phyloP scores from a whole-genome alignment of 345 rosid species.

The Eucalyptus rudis region DNA sequence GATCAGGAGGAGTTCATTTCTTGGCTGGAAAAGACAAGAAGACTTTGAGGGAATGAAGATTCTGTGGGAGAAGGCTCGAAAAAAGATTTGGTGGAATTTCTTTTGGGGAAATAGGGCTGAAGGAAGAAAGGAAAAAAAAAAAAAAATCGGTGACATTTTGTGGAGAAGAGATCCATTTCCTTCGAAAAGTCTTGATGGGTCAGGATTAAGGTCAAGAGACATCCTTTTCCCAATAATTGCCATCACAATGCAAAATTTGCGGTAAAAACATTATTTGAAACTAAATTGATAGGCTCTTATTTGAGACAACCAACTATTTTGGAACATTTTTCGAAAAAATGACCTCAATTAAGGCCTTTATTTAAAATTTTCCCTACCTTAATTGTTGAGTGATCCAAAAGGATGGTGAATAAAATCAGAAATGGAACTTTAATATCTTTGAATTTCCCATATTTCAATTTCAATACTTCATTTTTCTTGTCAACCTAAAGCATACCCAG shows the following conservation, averaged over 20 bases:
- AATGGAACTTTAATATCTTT: not conserved
- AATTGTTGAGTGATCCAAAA: not conserved
- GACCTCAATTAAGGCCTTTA: not conserved
- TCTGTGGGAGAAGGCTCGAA: too few relatives aligned
- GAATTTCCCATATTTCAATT: not conserved
- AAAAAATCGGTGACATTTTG: not conserved
- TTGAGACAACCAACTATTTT: not conserved
- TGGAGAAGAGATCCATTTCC: not conserved
- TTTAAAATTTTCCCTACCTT: accelerated
- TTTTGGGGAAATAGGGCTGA: not conserved
- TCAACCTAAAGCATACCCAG: not conserved
- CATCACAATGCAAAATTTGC: too few relatives aligned
- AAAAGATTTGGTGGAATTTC: not conserved
- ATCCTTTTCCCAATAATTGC: too few relatives aligned
- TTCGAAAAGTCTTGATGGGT: not conserved
- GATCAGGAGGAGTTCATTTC: too few relatives aligned
- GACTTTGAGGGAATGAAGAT: too few relatives aligned
- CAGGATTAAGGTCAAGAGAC: too few relatives aligned
- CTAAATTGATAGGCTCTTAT: not conserved
- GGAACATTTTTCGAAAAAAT: not conserved
- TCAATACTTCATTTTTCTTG: not conserved
- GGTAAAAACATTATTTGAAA: not conserved
- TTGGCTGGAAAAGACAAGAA: too few relatives aligned
- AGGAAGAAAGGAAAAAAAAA: not conserved
- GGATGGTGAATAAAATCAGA: not conserved